Evolutionary conservation across 106 monocot species (phyloP), one percentile per base, ranked within the genome.

Genomic region (Apostasia ramifera): DNA sequence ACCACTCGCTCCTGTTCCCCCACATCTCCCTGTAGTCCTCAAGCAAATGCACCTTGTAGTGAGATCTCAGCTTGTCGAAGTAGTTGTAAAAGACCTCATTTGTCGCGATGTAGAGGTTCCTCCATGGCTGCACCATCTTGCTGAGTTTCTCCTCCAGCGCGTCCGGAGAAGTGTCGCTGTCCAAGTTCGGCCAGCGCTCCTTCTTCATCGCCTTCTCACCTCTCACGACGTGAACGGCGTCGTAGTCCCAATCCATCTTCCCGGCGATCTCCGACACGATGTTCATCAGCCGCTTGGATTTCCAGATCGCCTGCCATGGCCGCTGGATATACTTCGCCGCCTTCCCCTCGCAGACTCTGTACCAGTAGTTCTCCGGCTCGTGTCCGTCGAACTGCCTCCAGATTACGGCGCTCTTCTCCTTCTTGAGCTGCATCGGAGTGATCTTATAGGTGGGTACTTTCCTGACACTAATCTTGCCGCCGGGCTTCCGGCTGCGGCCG

Each of bases 341-440:
- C 78, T 84, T 81, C n/a, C 91, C 95, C 56, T 95, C 95, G 8
- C 95, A 94, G 1, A 95, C 95, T 10, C 95, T 70, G 53, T 91
- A 92, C 95, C 95, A 91, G 70, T 86, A 95, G 53, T 91, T 95
- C 58, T 95, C 88, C 0, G 91, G 95, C 79, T 91, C 84, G 3
- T 80, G 80, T 0, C 66, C 71, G 5, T 88, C 95, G 49, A 95
- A 95, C 68, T 91, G 88, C 71, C 95, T 79, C 95, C 91, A 91
- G 47, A 95, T 75, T 68, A 91, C 46, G 10, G 88, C 65, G 66
- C 86, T 88, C 50, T 82, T 71, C 2, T 84, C 76, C 11, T 63
- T 71, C 8, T 77, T 69, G 5, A 95, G 82, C 74, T 95, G 82
- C 95, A 91, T 95, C 1, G 95, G 95, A 0, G 91, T 82, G 39